phyloP scores from a whole-genome alignment of 345 rosid genomes.

The Gossypium sturtianum region DNA sequence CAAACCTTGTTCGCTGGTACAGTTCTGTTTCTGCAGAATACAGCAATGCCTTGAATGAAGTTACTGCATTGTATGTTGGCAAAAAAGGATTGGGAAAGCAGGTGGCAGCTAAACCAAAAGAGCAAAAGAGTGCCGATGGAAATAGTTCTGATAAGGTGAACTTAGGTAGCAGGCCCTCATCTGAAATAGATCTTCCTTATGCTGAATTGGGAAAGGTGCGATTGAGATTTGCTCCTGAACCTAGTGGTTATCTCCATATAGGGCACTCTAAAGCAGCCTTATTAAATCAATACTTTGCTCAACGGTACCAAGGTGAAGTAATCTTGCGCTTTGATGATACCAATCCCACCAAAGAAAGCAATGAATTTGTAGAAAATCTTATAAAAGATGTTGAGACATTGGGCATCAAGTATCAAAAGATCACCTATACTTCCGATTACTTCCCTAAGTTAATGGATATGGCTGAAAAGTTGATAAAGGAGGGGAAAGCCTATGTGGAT shows the following conservation, averaged over 20 bases:
- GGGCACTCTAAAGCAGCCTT: conserved; percentile 95
- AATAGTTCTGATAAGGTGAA: conserved; percentile 56
- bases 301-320: conserved; percentile 76
- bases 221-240: conserved; percentile 93
- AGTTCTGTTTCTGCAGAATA: conserved; percentile 64
- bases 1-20: conserved; percentile 74
- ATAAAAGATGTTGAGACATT: conserved; percentile 74
- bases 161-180: conserved; percentile 28
- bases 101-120: conserved; percentile 39
- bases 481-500: conserved; percentile 90
- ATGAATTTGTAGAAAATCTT: conserved; percentile 90
- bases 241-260: conserved; percentile 94
- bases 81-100: conserved; percentile 59
- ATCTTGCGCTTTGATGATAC: conserved; percentile 94
- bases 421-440: conserved; percentile 90
- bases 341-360: conserved; percentile 94
- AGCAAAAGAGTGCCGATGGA: conserved; percentile 33
- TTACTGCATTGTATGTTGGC: conserved; percentile 40
- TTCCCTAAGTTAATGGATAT: conserved; percentile 69
- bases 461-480: conserved; percentile 74
- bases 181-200: conserved; percentile 72
- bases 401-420: conserved; percentile 63
- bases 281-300: conserved; percentile 79
- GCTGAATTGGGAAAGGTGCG: conserved; percentile 79
- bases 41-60: conserved; percentile 43